Conservation (phyloP, 108 stramenopile genomes). For the Skeletonema tropicum region DNA sequence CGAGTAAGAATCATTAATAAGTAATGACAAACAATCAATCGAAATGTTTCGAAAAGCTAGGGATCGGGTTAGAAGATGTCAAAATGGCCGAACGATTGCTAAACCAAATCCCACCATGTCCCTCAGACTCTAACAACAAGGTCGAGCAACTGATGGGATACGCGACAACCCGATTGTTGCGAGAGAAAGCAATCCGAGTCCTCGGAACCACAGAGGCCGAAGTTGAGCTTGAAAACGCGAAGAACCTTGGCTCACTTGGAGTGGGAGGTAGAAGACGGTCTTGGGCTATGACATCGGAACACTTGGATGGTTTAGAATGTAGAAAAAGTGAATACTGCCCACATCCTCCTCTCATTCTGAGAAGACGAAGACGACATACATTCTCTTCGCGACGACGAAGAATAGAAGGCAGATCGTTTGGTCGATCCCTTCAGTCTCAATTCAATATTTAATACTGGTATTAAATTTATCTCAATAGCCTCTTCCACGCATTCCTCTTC, state of each 20-base stretch:
- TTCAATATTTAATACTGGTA: background rate
- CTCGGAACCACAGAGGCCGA: slow-evolving; percentile 42
- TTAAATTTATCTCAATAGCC: too few relatives aligned
- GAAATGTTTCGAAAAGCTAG: slow-evolving; percentile 44
- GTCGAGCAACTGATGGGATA: slow-evolving; percentile 40
- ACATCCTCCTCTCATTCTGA: background rate
- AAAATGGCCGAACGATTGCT: slow-evolving; percentile 33
- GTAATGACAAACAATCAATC: background rate
- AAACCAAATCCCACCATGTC: slow-evolving; percentile 30
- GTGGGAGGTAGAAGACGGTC: slow-evolving; percentile 23
- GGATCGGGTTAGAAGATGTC: slow-evolving; percentile 50
- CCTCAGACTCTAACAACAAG: slow-evolving; percentile 17
- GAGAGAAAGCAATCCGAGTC: slow-evolving; percentile 41
- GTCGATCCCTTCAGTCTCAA: background rate
- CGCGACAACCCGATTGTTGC: slow-evolving; percentile 12
- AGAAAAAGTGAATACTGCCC: background rate
- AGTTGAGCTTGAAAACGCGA: slow-evolving; percentile 42
- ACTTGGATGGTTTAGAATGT: background rate
- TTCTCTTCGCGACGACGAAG: background rate
- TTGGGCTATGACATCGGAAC: background rate
- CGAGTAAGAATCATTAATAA: too few relatives aligned
- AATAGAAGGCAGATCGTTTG: background rate
- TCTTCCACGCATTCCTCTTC: background rate
- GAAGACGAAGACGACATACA: background rate
- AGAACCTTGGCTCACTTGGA: slow-evolving; percentile 38